Conservation (phyloP, 2,329 filamentous ascomycete species). For the Cercospora zeina region DNA sequence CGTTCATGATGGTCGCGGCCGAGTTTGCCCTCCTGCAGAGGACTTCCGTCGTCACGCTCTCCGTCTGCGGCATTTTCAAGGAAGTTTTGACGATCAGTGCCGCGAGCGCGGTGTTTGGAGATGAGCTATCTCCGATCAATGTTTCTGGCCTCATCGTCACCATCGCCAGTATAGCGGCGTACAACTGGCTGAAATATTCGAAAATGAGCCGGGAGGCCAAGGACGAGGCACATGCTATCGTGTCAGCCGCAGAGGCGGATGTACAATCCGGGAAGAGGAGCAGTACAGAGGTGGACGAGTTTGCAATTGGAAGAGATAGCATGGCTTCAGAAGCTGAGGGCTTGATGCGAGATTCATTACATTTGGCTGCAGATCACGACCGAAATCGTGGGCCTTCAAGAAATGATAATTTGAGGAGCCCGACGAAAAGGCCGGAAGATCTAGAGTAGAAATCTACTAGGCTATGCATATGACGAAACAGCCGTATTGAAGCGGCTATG, state of each 20-base stretch:
- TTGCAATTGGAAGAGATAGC: slow-evolving; percentile 26
- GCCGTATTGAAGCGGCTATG: slow-evolving; percentile 3
- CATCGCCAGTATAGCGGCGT: slow-evolving; percentile 76
- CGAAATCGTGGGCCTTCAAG: slow-evolving; percentile 14
- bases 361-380: slow-evolving; percentile 22
- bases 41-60: slow-evolving; percentile 92
- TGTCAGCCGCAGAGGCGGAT: slow-evolving; percentile 42
- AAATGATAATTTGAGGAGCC: slow-evolving; percentile 35
- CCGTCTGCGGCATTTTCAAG: slow-evolving; percentile 97
- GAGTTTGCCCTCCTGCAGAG: slow-evolving; percentile 95
- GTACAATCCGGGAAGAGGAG: slow-evolving; percentile 14
- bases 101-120: slow-evolving; percentile 83
- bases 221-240: slow-evolving; percentile 48
- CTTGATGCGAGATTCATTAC: slow-evolving; percentile 29
- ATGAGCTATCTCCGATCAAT: slow-evolving; percentile 84
- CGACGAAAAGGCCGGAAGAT: slow-evolving; percentile 51
- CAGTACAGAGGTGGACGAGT: slow-evolving; percentile 22
- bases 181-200: slow-evolving; percentile 91
- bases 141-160: slow-evolving; percentile 84
- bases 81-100: slow-evolving; percentile 95
- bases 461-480: not conserved
- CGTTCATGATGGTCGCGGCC: slow-evolving; percentile 93
- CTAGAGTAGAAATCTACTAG: slow-evolving; percentile 39
- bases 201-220: slow-evolving; percentile 80
- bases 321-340: slow-evolving; percentile 37